Evolutionary conservation across 1,139 yeast species (phyloP).

Genomic region (Sporopachydermia cereana): DNA sequence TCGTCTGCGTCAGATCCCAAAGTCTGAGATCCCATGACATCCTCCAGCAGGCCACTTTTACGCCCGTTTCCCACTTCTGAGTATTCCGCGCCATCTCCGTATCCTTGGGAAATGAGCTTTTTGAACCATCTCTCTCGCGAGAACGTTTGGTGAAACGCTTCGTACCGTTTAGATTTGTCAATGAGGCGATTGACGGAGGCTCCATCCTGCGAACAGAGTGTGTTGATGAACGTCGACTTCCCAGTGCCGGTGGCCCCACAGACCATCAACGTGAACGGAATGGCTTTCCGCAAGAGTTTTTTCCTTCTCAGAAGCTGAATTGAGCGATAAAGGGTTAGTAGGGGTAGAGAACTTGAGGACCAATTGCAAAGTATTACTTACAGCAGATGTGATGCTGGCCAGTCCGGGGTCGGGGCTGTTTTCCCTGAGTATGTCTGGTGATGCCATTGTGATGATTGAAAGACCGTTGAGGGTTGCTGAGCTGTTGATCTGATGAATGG

Average conservation of each 20-base stretch:
- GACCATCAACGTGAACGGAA: conserved; percentile 40
- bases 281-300: conserved; percentile 3
- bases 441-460: too few relatives aligned
- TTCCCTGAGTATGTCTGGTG: too few relatives aligned
- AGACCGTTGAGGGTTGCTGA: too few relatives aligned
- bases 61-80: neutral
- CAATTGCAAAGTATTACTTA: too few relatives aligned
- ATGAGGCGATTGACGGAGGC: conserved; percentile 22
- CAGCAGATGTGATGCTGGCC: too few relatives aligned
- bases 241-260: conserved; percentile 51
- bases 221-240: conserved; percentile 47
- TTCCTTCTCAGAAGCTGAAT: neutral
- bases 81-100: neutral
- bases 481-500: too few relatives aligned
- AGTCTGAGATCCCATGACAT: neutral
- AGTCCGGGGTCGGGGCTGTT: too few relatives aligned
- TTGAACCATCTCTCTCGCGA: neutral
- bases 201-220: conserved; percentile 42
- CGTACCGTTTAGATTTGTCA: conserved; percentile 11
- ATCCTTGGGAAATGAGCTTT: neutral
- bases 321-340: too few relatives aligned
- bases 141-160: conserved; percentile 5
- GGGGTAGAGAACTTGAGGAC: too few relatives aligned
- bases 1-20: neutral
- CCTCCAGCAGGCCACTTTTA: neutral